phyloP scores from a whole-genome alignment of 257 asterid genomes.

The Solanum appendiculatum region DNA sequence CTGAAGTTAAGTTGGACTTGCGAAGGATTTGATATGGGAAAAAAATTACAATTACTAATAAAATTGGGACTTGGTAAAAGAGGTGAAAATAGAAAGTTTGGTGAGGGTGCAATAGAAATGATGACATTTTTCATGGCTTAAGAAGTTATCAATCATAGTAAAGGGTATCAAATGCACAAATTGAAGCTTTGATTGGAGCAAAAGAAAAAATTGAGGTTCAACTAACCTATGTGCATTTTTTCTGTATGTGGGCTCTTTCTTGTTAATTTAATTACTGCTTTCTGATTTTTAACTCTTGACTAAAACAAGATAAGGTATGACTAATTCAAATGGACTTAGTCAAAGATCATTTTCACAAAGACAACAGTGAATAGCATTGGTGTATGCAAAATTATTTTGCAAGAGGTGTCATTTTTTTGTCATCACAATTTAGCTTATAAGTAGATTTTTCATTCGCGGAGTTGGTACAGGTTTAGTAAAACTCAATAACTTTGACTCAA shows the following conservation, averaged over 20 bases:
- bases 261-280: not conserved
- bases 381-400: not conserved
- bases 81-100: not conserved
- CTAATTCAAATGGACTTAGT: not conserved
- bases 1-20: not conserved
- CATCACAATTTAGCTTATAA: not conserved
- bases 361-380: not conserved
- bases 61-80: not conserved
- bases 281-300: not conserved
- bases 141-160: not conserved
- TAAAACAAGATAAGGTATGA: not conserved
- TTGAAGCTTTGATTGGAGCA: not conserved
- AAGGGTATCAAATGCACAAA: not conserved
- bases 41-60: not conserved
- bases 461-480: fast-evolving
- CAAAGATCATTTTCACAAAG: not conserved
- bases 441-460: not conserved
- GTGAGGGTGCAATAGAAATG: not conserved
- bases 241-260: too few relatives aligned
- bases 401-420: not conserved
- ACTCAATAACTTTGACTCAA: too few relatives aligned
- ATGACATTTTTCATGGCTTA: not conserved
- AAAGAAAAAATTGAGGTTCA: not conserved
- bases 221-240: too few relatives aligned
- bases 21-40: not conserved